These are phyloP conservation scores for Citrus medica DNA, from an alignment of 345 rosid species.

Conservation along the genomic window DNA sequence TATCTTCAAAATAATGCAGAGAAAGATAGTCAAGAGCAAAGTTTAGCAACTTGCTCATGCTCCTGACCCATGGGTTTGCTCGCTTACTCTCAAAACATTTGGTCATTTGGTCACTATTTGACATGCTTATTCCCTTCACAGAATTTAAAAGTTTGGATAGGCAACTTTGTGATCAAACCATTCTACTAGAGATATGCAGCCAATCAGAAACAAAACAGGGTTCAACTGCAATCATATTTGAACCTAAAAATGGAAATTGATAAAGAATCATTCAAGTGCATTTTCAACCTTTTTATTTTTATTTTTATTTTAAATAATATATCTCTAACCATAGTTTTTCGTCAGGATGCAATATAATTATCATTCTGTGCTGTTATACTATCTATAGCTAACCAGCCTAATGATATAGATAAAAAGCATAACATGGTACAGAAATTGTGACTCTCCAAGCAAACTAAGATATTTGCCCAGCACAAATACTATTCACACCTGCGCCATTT, in stretches of 20 bases:
- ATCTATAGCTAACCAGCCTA: neutral
- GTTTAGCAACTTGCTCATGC: neutral
- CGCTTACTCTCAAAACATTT: neutral
- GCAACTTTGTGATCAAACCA: neutral
- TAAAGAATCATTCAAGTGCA: neutral
- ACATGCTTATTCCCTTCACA: neutral
- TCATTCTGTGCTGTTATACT: neutral
- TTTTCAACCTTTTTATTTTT: neutral
- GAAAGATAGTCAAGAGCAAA: neutral
- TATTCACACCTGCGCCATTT: constrained; percentile 40
- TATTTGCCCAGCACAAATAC: neutral
- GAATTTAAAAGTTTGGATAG: neutral
- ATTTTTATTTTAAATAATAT: neutral
- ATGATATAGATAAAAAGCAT: neutral
- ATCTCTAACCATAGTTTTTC: neutral
- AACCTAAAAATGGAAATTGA: neutral
- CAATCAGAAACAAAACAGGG: neutral
- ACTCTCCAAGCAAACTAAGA: neutral
- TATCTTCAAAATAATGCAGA: neutral
- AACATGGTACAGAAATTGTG: neutral
- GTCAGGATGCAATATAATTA: neutral
- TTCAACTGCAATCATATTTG: neutral
- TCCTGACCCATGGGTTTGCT: neutral
- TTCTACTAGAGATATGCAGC: neutral
- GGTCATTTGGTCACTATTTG: neutral